Evolutionary conservation across 2,329 filamentous ascomycete genomes (phyloP).

Genomic region (Fusarium globosum): DNA sequence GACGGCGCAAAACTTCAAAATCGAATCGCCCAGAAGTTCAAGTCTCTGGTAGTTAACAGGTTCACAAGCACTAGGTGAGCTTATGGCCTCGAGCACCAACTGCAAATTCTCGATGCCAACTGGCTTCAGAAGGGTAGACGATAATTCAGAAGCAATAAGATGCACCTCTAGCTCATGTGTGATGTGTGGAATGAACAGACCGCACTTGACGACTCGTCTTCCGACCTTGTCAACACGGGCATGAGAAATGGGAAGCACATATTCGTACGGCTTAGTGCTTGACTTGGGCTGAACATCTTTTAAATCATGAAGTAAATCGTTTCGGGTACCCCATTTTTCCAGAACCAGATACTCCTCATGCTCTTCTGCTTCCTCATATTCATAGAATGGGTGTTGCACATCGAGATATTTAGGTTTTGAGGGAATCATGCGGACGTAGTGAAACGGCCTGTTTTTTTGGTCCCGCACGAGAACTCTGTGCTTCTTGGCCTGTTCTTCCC

Average conservation of each 20-base stretch:
- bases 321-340: constrained; percentile 62
- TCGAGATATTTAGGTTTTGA: constrained; percentile 56
- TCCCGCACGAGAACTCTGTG: constrained; percentile 56
- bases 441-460: constrained; percentile 49
- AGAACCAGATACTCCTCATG: constrained; percentile 63
- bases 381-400: constrained; percentile 52
- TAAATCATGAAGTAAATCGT: constrained; percentile 67
- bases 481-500: constrained; percentile 32
- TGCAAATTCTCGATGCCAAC: constrained; percentile 65
- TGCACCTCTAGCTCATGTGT: constrained; percentile 74
- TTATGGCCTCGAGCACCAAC: constrained; percentile 76
- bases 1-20: constrained; percentile 80
- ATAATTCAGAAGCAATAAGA: constrained; percentile 71
- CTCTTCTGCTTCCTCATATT: constrained; percentile 52
- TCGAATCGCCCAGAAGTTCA: constrained; percentile 87
- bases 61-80: constrained; percentile 69
- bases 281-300: constrained; percentile 18
- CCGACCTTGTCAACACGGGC: constrained; percentile 63
- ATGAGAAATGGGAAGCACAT: constrained; percentile 58
- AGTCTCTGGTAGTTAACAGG: constrained; percentile 80
- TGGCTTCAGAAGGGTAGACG: constrained; percentile 45
- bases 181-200: constrained; percentile 77
- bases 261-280: constrained; percentile 56
- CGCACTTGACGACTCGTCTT: constrained; percentile 59
- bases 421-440: constrained; percentile 55